A percentile compares a stretch with the other conserved stretches of the same genome.
Conservation (phyloP, 2,329 filamentous ascomycete species). For the Endoconidiophora polonica region DNA sequence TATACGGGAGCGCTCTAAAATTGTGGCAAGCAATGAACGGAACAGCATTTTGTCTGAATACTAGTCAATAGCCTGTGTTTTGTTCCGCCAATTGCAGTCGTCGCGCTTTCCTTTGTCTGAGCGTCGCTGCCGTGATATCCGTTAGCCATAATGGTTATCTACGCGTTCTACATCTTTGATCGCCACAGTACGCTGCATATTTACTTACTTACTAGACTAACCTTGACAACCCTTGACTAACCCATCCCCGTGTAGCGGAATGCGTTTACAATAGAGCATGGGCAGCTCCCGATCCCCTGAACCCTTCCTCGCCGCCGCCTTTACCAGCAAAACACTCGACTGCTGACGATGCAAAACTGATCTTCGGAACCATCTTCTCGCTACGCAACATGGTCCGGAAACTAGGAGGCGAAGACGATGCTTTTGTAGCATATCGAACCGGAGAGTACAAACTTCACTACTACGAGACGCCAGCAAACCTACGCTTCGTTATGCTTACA, state of each 20-base stretch:
- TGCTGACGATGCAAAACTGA: constrained; percentile 83
- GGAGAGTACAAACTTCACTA: constrained; percentile 96
- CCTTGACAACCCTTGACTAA: neutral
- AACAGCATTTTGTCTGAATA: neutral
- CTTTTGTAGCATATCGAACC: constrained; percentile 86
- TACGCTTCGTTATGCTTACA: constrained; percentile 93
- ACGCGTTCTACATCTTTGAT: constrained; percentile 98
- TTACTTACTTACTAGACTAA: constrained; percentile 11
- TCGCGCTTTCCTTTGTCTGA: neutral
- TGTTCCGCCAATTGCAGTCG: neutral
- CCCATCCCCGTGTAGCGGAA: constrained; percentile 47
- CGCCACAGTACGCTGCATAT: constrained; percentile 58
- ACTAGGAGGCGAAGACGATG: constrained; percentile 83
- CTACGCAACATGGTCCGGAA: constrained; percentile 93
- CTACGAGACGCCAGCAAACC: constrained; percentile 91
- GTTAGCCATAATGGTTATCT: constrained; percentile 58
- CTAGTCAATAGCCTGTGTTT: neutral
- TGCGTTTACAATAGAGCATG: constrained; percentile 92
- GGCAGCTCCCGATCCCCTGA: constrained; percentile 33
- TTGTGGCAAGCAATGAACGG: too few relatives aligned
- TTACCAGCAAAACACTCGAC: constrained; percentile 13
- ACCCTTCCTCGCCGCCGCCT: constrained; percentile 18
- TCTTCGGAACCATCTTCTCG: constrained; percentile 94
- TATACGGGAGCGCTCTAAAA: too few relatives aligned
- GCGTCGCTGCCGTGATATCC: neutral